phyloP scores from a whole-genome alignment of 2,329 filamentous ascomycete genomes.

The Alternaria ethzedia region DNA sequence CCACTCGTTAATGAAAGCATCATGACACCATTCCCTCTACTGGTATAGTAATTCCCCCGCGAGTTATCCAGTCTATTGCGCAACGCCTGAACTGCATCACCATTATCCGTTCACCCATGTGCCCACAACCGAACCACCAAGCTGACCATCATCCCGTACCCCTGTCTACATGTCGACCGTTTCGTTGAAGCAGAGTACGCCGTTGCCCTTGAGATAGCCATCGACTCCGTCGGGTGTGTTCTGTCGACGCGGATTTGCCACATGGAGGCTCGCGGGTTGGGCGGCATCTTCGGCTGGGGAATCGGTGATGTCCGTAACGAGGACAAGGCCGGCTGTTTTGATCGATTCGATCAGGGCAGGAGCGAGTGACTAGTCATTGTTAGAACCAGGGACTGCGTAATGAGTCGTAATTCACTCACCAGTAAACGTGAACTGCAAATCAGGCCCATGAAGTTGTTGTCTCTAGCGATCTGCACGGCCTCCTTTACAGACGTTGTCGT shows the following conservation, averaged over 20 bases:
- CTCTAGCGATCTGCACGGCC: slow-evolving; percentile 87
- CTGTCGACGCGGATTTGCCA: slow-evolving; percentile 43
- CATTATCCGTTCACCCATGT: background rate
- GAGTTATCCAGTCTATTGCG: background rate
- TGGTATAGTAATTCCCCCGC: background rate
- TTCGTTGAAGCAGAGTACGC: slow-evolving; percentile 91
- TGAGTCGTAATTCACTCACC: slow-evolving; percentile 61
- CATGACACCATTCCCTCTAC: background rate
- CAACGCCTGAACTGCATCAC: slow-evolving; percentile 5
- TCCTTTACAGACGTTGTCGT: slow-evolving; percentile 90
- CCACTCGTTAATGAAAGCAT: background rate
- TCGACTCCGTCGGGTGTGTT: slow-evolving; percentile 80
- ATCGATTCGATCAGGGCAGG: slow-evolving; percentile 91
- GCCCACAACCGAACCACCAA: background rate
- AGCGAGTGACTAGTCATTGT: slow-evolving; percentile 76
- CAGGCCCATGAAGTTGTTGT: slow-evolving; percentile 97
- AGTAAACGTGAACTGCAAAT: slow-evolving; percentile 87
- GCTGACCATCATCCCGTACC: background rate
- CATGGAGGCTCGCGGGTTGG: slow-evolving; percentile 49
- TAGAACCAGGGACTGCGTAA: background rate
- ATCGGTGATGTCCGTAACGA: slow-evolving; percentile 85
- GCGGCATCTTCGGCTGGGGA: slow-evolving; percentile 49
- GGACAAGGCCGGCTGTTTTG: slow-evolving; percentile 89
- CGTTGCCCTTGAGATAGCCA: slow-evolving; percentile 82
- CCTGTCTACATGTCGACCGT: slow-evolving; percentile 65